Evolutionary conservation across 768 basidiomycete genomes (phyloP).

Genomic region (Pleurotus ostreatus): DNA sequence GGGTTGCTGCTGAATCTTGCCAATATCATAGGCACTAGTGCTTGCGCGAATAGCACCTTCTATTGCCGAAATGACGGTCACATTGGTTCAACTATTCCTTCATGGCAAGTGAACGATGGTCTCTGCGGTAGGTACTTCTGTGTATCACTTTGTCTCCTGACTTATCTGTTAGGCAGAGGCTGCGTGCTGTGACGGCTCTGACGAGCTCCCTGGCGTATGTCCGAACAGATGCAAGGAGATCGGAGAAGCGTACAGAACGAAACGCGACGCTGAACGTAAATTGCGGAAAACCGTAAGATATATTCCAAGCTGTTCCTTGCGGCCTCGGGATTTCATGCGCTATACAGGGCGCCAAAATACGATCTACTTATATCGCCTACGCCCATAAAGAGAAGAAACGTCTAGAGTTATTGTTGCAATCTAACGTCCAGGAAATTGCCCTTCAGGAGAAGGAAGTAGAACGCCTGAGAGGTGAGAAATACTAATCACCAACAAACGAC

Average conservation of each 20-base stretch:
- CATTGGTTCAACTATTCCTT: constrained; percentile 72
- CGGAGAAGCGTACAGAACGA: constrained; percentile 65
- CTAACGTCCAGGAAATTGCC: constrained; percentile 53
- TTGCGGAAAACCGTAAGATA: constrained; percentile 70
- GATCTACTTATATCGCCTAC: constrained; percentile 80
- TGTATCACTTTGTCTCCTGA: not conserved
- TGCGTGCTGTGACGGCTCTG: constrained; percentile 94
- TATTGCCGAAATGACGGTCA: constrained; percentile 89
- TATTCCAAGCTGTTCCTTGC: not conserved
- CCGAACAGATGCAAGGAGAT: constrained; percentile 71
- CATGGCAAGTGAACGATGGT: constrained; percentile 87
- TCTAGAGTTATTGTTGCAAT: constrained; percentile 59
- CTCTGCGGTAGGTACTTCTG: constrained; percentile 69
- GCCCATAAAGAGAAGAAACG: constrained; percentile 89
- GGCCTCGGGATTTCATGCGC: not conserved
- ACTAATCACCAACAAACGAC: too few relatives aligned
- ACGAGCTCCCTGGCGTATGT: constrained; percentile 83
- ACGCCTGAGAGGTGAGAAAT: constrained; percentile 57
- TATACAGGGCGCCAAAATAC: constrained; percentile 83
- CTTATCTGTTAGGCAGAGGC: constrained; percentile 50
- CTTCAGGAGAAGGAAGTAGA: constrained; percentile 68
- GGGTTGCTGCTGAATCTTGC: not conserved
- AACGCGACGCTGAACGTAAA: constrained; percentile 71
- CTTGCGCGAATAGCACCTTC: constrained; percentile 73
- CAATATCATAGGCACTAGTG: constrained; percentile 63